These are phyloP conservation scores for Ceratocystis destructans DNA, from an alignment of 2,329 filamentous ascomycete genomes.

Conservation along the genomic window DNA sequence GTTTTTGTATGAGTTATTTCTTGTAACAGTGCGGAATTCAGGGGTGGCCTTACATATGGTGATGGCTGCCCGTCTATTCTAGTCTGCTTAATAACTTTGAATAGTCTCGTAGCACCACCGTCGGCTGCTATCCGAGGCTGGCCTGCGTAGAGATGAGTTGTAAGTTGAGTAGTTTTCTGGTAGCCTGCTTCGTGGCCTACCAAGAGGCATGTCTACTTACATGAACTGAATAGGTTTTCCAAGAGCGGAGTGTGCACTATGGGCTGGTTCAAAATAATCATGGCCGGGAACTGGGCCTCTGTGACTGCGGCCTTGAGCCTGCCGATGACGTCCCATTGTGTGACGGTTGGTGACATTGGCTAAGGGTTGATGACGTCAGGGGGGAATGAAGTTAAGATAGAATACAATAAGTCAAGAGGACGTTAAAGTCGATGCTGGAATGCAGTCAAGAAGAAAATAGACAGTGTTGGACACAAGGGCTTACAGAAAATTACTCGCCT, in stretches of 20 bases:
- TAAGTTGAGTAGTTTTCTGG: too few relatives aligned
- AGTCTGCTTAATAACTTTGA: constrained; percentile 26
- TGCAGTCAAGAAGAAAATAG: too few relatives aligned
- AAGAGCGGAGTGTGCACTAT: constrained; percentile 34
- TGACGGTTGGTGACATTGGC: constrained; percentile 7
- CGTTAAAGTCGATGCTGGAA: too few relatives aligned
- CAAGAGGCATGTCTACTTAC: not conserved
- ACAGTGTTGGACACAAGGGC: too few relatives aligned
- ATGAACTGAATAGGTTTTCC: constrained; percentile 22
- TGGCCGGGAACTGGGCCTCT: constrained; percentile 26
- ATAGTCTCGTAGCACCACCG: constrained; percentile 73
- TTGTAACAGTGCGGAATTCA: not conserved
- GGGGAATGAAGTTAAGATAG: not conserved
- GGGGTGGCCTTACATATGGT: constrained; percentile 5
- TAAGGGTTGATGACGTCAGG: constrained; percentile 6
- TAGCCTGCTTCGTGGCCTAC: not conserved
- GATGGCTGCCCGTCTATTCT: constrained; percentile 9
- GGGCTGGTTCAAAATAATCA: constrained; percentile 41
- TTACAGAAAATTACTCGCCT: too few relatives aligned
- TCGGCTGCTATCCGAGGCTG: constrained; percentile 67
- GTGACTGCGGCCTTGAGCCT: constrained; percentile 4
- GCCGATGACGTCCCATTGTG: constrained; percentile 16
- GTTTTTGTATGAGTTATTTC: not conserved
- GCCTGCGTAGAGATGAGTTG: constrained; percentile 31
- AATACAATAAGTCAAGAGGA: too few relatives aligned